Percentiles rank a stretch among this genome's conserved stretches.
phyloP scores from a whole-genome alignment of 2,329 filamentous ascomycete species.

The Diaporthe capsici region DNA sequence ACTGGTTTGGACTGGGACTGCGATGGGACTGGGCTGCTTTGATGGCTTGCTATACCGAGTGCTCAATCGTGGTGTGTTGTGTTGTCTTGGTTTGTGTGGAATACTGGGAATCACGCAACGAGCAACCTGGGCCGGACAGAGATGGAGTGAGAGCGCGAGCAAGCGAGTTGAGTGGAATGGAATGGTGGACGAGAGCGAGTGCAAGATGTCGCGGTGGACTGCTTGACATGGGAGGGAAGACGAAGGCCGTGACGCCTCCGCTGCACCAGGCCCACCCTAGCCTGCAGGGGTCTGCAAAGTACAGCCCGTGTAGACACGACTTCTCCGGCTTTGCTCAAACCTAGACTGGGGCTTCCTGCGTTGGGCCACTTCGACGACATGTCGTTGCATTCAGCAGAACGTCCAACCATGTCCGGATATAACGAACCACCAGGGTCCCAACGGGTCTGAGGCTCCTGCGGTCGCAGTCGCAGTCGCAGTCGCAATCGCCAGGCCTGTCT shows the following conservation, averaged over 20 bases:
- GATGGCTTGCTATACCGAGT: constrained; percentile 1
- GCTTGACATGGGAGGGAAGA: constrained; percentile 37
- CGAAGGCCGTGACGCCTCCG: constrained; percentile 39
- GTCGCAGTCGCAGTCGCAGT: not conserved
- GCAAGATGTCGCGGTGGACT: constrained; percentile 40
- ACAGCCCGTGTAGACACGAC: constrained; percentile 7
- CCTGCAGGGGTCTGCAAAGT: constrained; percentile 13
- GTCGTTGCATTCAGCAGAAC: constrained; percentile 29
- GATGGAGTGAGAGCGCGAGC: not conserved
- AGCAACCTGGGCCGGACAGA: not conserved
- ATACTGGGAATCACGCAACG: constrained; percentile 1
- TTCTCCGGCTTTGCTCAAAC: constrained; percentile 14
- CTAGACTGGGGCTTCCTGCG: constrained; percentile 32
- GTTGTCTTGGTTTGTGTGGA: not conserved
- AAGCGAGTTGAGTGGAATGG: constrained; percentile 19
- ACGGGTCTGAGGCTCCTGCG: constrained; percentile 8
- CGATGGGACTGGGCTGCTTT: not conserved
- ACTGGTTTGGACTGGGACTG: not conserved
- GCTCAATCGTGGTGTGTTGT: not conserved
- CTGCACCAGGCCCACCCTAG: constrained; percentile 41
- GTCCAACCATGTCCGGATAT: constrained; percentile 5
- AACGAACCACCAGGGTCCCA: constrained; percentile 9
- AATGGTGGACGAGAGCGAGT: constrained; percentile 34
- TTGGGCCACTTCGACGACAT: constrained; percentile 35
- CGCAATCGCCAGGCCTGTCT: not conserved